Conservation (phyloP, 2,329 filamentous ascomycete species). For the Sporothrix variecibatus region DNA sequence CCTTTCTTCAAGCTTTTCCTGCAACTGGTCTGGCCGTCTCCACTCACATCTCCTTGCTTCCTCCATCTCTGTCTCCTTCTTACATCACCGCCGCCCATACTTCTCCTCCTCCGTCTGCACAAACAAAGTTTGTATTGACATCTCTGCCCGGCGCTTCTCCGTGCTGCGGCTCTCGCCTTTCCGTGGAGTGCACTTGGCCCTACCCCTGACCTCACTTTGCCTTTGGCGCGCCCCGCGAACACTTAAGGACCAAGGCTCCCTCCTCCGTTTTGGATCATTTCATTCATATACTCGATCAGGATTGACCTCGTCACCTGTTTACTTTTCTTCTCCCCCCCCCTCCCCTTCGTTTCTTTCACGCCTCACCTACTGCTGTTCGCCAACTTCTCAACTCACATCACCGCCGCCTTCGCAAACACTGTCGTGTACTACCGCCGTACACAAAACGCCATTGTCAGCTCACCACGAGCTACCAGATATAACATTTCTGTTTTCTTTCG, state of each 20-base stretch:
- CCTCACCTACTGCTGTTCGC: background rate
- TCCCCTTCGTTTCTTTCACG: background rate
- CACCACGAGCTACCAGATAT: background rate
- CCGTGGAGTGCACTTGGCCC: background rate
- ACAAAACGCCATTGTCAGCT: background rate
- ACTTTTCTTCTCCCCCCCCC: background rate
- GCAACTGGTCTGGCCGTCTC: slow-evolving; percentile 11
- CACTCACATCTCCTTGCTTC: slow-evolving; percentile 22
- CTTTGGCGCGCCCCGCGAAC: background rate
- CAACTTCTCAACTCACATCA: background rate
- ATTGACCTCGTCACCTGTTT: background rate
- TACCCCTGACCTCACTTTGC: slow-evolving; percentile 17
- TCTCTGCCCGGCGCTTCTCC: slow-evolving; percentile 22
- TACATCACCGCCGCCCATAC: slow-evolving; percentile 4
- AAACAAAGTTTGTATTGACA: background rate
- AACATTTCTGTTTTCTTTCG: background rate
- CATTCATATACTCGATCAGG: background rate
- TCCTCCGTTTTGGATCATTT: slow-evolving; percentile 3
- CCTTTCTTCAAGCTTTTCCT: background rate
- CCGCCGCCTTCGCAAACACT: background rate
- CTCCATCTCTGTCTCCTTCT: slow-evolving; percentile 7
- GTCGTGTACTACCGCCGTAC: background rate
- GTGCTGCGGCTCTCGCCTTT: slow-evolving; percentile 1
- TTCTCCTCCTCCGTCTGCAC: background rate
- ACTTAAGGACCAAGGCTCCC: slow-evolving; percentile 15